Base-by-base conservation (phyloP, 2,329 filamentous ascomycete genomes). In the Stemphylium vesicarium region DNA sequence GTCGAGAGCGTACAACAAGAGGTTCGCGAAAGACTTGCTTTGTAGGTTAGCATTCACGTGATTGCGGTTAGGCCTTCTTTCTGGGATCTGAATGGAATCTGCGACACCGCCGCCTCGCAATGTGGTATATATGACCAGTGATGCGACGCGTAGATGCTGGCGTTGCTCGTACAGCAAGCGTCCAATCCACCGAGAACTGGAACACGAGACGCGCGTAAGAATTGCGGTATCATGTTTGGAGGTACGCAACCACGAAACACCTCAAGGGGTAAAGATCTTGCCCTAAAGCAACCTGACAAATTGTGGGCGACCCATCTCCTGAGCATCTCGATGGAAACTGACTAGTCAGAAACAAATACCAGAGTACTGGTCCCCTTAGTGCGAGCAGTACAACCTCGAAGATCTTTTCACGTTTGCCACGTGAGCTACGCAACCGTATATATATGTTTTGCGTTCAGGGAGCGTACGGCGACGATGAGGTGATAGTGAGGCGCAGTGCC, bases 351-450 rank as follows among this genome's bases (percentile, higher is more conserved):
- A 55, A 31, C 41, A 24, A 26, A 20, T 29, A 18, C 29, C 33
- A 40, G 31, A 26, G 22, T 4, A 16, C 18, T n/a, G 15, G 38
- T 32, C 31, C 38, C 35, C 26, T 42, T 39, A 29, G 43, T 38
- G 6, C 31, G 32, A 32, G 36, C 16, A 38, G 35, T 4, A 20
- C 55, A 11, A 48, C 47, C 20, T 36, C 39, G 10, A 37, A 37
- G 4, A 40, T 61, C 18, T 59, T 61, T 22, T 46, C 41, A 10
- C 37, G 32, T 37, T 43, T 67, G n/a, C 63, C 64, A 29, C 60
- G 61, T 44, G 64, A 67, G 35, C 54, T 67, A 31, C 64, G 64
- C 22, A 56, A 65, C 26, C 50, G 56, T 20, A 53, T 67, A 48
- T 60, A 64, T 35, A 44, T 53, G 3, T 65, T 57, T 31, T 65